Evolutionary conservation across 768 basidiomycete species (phyloP).

Genomic region (Phylloporus arenicola): DNA sequence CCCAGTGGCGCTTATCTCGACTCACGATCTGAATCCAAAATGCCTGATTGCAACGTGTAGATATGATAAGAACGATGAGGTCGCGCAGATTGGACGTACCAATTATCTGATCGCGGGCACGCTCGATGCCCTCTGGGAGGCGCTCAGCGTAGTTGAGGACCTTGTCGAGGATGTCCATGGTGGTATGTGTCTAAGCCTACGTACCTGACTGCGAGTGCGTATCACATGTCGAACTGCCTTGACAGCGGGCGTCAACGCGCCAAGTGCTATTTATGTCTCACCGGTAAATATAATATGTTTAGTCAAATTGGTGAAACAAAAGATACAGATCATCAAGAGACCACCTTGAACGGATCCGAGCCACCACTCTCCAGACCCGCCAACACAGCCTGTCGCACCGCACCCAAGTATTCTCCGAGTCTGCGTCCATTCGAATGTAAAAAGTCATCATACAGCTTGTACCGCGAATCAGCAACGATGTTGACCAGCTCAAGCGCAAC

Average conservation of each 20-base stretch:
- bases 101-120: slow-evolving; percentile 32
- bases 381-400: slow-evolving; percentile 66
- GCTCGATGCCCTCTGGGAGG: slow-evolving; percentile 35
- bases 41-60: slow-evolving; percentile 19
- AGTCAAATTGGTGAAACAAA: background rate
- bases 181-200: slow-evolving; percentile 2
- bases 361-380: slow-evolving; percentile 69
- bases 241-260: background rate
- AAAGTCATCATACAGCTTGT: slow-evolving; percentile 84
- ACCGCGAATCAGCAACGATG: slow-evolving; percentile 81
- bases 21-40: slow-evolving; percentile 34
- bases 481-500: slow-evolving; percentile 73
- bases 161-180: slow-evolving; percentile 40
- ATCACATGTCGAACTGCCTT: background rate
- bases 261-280: background rate
- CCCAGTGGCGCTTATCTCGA: background rate
- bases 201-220: background rate
- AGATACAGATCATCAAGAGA: slow-evolving; percentile 19
- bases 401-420: slow-evolving; percentile 68
- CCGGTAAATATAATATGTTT: background rate
- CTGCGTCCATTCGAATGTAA: slow-evolving; percentile 51
- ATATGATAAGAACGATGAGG: background rate
- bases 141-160: slow-evolving; percentile 32
- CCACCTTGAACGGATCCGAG: slow-evolving; percentile 65
- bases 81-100: slow-evolving; percentile 21